These are phyloP conservation scores for Candida mesenterica DNA, from an alignment of 1,139 yeast genomes.

Conservation along the genomic window DNA sequence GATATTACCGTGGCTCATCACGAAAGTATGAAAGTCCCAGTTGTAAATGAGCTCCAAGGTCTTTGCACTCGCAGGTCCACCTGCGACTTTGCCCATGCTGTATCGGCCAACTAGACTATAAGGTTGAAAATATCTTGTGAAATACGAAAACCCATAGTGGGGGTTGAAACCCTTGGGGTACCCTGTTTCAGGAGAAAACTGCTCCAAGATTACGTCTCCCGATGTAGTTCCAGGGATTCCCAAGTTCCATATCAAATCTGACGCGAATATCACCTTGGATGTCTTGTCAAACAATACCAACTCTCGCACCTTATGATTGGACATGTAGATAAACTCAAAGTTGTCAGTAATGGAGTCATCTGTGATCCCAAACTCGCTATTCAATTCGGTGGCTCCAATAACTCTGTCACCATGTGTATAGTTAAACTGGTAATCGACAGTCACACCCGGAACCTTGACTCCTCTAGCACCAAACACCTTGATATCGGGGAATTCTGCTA, in stretches of 20 bases:
- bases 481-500: constrained; percentile 42
- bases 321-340: constrained; percentile 25
- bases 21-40: constrained; percentile 23
- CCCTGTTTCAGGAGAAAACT: constrained; percentile 21
- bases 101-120: too few species aligned
- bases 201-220: constrained; percentile 21
- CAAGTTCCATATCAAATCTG: constrained; percentile 24
- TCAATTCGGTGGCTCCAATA: constrained; percentile 20
- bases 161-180: constrained; percentile 19
- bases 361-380: constrained; percentile 23
- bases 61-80: constrained; percentile 10
- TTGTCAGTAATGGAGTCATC: constrained; percentile 18
- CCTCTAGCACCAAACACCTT: constrained; percentile 51
- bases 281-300: constrained; percentile 21
- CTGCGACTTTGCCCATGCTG: too few species aligned
- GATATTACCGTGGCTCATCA: constrained; percentile 26
- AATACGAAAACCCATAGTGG: constrained; percentile 20
- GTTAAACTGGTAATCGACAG: constrained; percentile 33
- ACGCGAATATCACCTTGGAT: constrained; percentile 21
- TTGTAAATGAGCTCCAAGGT: constrained; percentile 19
- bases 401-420: constrained; percentile 19
- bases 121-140: constrained; percentile 23
- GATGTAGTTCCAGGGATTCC: constrained; percentile 14
- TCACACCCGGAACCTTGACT: constrained; percentile 19
- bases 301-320: constrained; percentile 21